phyloP scores from a whole-genome alignment of 2,329 filamentous ascomycete species.

The Penicillium sp. region DNA sequence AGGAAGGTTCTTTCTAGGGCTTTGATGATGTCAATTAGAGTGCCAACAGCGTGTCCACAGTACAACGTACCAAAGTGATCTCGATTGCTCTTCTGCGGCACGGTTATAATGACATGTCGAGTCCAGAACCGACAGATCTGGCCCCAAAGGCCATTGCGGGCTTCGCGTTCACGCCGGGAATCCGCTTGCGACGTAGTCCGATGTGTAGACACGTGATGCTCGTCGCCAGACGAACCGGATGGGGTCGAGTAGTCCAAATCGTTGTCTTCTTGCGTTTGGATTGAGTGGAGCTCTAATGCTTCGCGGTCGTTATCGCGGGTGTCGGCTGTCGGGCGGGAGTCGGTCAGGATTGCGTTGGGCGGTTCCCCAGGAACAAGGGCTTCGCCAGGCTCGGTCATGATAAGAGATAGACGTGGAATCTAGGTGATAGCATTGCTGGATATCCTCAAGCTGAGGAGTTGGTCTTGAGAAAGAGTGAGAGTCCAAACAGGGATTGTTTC shows the following conservation, averaged over 20 bases:
- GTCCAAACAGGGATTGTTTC: conserved; percentile 1
- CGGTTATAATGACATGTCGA: conserved; percentile 52
- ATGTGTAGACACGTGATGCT: conserved; percentile 29
- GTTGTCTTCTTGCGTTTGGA: conserved; percentile 31
- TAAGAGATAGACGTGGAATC: neutral
- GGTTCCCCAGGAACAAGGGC: conserved; percentile 3
- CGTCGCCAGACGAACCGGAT: conserved; percentile 37
- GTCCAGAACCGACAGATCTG: conserved; percentile 77
- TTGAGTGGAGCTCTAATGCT: conserved; percentile 32
- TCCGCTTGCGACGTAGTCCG: conserved; percentile 27
- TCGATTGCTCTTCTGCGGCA: conserved; percentile 43
- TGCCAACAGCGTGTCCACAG: too few relatives aligned
- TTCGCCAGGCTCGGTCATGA: conserved; percentile 8
- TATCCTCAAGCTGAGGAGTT: neutral
- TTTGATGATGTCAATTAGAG: conserved; percentile 32
- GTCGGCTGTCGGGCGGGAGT: conserved; percentile 11
- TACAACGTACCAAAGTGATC: conserved; percentile 42
- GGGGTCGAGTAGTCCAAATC: conserved; percentile 25
- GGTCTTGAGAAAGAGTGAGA: neutral
- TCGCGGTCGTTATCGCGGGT: conserved; percentile 18
- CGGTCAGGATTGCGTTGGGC: conserved; percentile 8
- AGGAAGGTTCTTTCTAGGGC: conserved; percentile 74
- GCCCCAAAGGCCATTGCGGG: conserved; percentile 55
- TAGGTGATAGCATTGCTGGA: neutral
- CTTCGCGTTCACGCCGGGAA: conserved; percentile 9